Evolutionary conservation across 345 rosid species (phyloP), one percentile per base, ranked within the genome.

Genomic region (Moricandia moricandioides): DNA sequence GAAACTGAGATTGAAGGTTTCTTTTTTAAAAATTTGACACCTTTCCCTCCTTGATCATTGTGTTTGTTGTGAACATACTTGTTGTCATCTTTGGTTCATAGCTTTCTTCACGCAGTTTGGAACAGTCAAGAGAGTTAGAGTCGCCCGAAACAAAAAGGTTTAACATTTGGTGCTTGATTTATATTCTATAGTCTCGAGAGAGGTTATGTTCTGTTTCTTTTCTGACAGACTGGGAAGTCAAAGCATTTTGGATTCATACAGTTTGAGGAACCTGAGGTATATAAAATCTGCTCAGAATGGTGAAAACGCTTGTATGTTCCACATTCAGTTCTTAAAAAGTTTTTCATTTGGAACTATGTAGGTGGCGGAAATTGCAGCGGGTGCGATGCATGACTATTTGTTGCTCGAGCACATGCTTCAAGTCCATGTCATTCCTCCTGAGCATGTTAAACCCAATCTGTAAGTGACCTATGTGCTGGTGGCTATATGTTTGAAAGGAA

Each of bases 331-430:
- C 1, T 47, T 83, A 54, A 81, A 24, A 34, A 7, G 1, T 4
- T 9, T 6, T 13, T 1, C 3, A n/a, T 70, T 39, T 24, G n/a
- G 29, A 11, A 47, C 13, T 69, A 12, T 84, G 73, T 75, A 95
- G 97, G 98, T 92, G 69, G 98, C 98, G 0, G 94, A 87, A 61
- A 87, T 95, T 61, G 99, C 93, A 13, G 97, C 99, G 29, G 98
- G 89, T 58, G 85, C 88, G 31, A 92, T 95, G 99, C 84, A 90
- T 80, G 80, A 89, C 64, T 90, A 95, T 79, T 82, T 92, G 72
- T 79, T 95, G 84, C 86, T 87, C 39, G 98, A 95, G 86, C 94
- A 89, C 78, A 80, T 92, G 70, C 73, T 95, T 83, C 93, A 92
- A 80, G 94, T 92, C 51, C 85, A 79, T 83, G 84, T 84, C 49